Evolutionary conservation across 1,139 yeast species (phyloP).

Genomic region (Pneumocystis jirovecii): DNA sequence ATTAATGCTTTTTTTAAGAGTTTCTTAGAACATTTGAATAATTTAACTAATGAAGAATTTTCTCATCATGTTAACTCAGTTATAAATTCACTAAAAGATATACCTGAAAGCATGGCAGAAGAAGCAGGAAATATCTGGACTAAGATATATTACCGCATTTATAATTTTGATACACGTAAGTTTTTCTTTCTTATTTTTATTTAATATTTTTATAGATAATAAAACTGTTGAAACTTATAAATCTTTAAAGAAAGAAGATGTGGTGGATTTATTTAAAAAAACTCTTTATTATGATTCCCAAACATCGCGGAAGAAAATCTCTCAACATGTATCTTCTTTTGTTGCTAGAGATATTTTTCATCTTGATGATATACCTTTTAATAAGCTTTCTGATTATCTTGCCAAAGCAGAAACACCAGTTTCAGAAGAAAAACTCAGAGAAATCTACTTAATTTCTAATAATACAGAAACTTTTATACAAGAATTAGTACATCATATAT

Average conservation of each 20-base stretch:
- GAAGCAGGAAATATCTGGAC: not conserved
- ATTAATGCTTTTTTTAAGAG: conserved; percentile 46
- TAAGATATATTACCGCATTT: not conserved
- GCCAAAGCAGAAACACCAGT: not conserved
- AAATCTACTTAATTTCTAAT: not conserved
- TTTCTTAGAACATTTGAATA: no score
- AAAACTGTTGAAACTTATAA: no score
- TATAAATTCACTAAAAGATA: not conserved
- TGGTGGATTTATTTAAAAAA: not conserved
- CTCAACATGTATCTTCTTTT: not conserved
- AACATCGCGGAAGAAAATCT: not conserved
- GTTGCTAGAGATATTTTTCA: not conserved
- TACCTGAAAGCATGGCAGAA: not conserved
- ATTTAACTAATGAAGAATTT: not conserved
- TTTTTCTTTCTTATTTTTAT: no score
- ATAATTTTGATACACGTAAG: not conserved
- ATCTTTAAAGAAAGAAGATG: not conserved
- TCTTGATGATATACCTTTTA: not conserved
- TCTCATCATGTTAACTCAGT: not conserved
- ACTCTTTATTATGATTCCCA: not conserved
- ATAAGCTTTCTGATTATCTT: not conserved
- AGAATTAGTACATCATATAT: no score
- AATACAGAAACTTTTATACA: not conserved
- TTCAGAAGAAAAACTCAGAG: not conserved
- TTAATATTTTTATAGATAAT: not conserved